phyloP scores from a whole-genome alignment of 768 basidiomycete genomes.

The Pulveroboletus sp. region DNA sequence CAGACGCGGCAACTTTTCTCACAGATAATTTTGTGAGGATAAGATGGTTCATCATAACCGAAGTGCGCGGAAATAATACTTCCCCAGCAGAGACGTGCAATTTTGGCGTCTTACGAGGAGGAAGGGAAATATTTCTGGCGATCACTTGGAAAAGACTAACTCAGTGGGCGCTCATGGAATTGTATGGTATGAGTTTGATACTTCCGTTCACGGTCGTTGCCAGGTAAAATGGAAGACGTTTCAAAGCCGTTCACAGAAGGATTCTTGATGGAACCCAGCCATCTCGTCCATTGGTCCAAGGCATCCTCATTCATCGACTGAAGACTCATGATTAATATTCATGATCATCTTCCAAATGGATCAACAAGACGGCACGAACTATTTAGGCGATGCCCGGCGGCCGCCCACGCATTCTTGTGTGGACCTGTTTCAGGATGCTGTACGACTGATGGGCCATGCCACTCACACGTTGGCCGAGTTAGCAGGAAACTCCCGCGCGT shows the following conservation, averaged over 20 bases:
- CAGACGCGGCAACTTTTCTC: conserved; percentile 10
- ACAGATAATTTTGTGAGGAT: conserved; percentile 19
- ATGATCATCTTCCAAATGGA: conserved; percentile 36
- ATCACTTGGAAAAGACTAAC: conserved; percentile 7
- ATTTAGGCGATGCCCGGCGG: conserved; percentile 4
- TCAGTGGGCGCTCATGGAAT: background rate
- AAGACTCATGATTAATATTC: conserved; percentile 41
- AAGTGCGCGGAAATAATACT: background rate
- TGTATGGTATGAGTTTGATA: conserved; percentile 15
- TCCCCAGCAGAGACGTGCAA: conserved; percentile 15
- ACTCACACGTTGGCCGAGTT: background rate
- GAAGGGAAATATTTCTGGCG: conserved; percentile 9
- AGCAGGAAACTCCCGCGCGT: background rate
- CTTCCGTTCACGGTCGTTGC: conserved; percentile 20
- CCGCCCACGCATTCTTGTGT: conserved; percentile 22
- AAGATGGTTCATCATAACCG: background rate
- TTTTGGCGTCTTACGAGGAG: conserved; percentile 3
- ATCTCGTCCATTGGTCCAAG: conserved; percentile 13
- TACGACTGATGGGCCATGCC: background rate
- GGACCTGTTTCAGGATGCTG: background rate
- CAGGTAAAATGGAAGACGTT: conserved; percentile 19
- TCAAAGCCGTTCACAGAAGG: conserved; percentile 15
- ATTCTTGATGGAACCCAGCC: conserved; percentile 19
- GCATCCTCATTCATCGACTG: conserved; percentile 33
- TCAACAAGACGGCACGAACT: conserved; percentile 20